Percentiles rank a stretch among this genome's conserved stretches.
phyloP scores from a whole-genome alignment of 1,284 basidiomycete genomes.

The Fomitiporia mediterranea region DNA sequence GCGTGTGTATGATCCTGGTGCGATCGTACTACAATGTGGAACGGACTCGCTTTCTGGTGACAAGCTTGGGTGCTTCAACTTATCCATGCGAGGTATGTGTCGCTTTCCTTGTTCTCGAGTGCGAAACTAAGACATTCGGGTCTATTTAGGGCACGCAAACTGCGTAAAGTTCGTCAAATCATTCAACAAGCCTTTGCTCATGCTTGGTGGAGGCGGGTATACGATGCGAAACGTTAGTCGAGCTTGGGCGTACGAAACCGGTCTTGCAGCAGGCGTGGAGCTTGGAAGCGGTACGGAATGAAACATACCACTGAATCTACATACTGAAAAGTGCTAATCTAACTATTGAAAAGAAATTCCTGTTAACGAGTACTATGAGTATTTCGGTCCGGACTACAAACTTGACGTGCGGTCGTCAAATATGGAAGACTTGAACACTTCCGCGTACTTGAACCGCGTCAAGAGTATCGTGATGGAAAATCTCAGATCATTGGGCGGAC shows the following conservation, averaged over 20 bases:
- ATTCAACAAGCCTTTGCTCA: constrained; percentile 87
- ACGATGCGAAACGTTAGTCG: constrained; percentile 98
- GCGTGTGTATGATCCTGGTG: constrained; percentile 93
- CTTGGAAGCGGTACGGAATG: constrained; percentile 78
- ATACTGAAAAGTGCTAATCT: not conserved
- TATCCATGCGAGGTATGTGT: constrained; percentile 85
- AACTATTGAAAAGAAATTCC: constrained; percentile 68
- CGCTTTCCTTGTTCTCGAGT: not conserved
- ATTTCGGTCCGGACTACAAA: constrained; percentile 97
- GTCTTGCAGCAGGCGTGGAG: constrained; percentile 93
- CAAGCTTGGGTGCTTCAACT: constrained; percentile 92
- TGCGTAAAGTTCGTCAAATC: constrained; percentile 98
- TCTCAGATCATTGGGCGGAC: constrained; percentile 76
- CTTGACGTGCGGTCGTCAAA: constrained; percentile 97
- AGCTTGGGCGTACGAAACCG: constrained; percentile 98
- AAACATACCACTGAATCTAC: constrained; percentile 4
- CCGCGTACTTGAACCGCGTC: constrained; percentile 90
- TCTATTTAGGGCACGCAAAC: constrained; percentile 80
- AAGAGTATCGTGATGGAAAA: constrained; percentile 92
- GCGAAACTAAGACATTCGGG: not conserved
- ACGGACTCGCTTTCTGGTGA: constrained; percentile 98
- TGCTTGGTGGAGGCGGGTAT: constrained; percentile 97
- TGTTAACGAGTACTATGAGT: constrained; percentile 98
- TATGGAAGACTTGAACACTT: constrained; percentile 93
- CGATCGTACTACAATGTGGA: constrained; percentile 96